Evolutionary conservation across 192 early-diverging fungal species (phyloP), one percentile per base, ranked within the genome.

Genomic region (Entomortierella lignicola): DNA sequence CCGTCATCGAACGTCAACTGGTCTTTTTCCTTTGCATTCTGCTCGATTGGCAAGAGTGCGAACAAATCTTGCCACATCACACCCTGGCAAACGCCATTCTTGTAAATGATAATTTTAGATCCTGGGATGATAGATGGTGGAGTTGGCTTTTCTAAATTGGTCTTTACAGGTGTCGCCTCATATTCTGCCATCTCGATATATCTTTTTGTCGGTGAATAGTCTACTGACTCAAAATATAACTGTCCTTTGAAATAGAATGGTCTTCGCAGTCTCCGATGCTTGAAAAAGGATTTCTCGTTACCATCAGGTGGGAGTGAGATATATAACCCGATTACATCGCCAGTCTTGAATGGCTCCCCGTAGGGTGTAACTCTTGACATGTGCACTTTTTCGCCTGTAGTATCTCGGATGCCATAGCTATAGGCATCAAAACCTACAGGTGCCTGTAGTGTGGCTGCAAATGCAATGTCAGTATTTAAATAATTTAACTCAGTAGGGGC

Each of bases 341-440:
- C 89, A 0, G 85, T 81, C 43, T 77, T 56, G 66, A 90, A 92
- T 3, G 89, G 56, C 55, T 91, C 90, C 0, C 88, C 89, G 73
- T 71, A 91, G 1, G 61, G 59, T 30, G 53, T 41, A 23, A 82
- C 83, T 11, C 81, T 68, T 17, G 90, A 90, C 61, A 83, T 82
- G 60, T 83, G 85, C 6, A 91, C 69, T 34, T 82, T 87, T 52
- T 92, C 88, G 13, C 90, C 90, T 13, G 89, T 89, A 18, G 82
- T 80, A 63, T 92, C 90, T 10, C 90, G 83, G 48, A 85, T 81
- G 1, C 87, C 90, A 63, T 91, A 92, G 57, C 87, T 84, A 52
- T 91, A 92, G 11, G 72, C 86, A 64, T 92, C 90, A 69, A 87
- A 90, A 4, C 90, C 90, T 41, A 91, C 88, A 6, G 90, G 90